Conservation (phyloP, 805 yeast genomes). For the Saccharomyces paradoxus region DNA sequence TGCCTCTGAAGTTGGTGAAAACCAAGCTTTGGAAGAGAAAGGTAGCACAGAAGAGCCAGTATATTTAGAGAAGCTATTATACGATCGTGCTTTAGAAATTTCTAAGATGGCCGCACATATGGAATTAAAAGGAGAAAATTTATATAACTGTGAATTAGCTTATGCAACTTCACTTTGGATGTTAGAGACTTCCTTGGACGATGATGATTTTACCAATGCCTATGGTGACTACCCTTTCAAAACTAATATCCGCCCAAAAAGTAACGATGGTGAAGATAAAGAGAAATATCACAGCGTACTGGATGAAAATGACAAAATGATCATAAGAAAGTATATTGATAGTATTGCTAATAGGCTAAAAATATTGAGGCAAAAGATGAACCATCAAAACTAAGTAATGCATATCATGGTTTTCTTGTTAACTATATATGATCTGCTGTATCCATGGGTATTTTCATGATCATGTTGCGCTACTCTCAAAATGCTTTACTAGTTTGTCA, state of each 20-base stretch:
- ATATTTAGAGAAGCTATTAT: constrained; percentile 76
- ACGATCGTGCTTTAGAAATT: constrained; percentile 90
- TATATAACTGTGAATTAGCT: constrained; percentile 69
- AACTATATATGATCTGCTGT: neutral
- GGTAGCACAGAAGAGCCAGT: constrained; percentile 23
- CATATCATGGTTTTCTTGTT: neutral
- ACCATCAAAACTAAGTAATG: neutral
- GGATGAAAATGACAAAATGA: constrained; percentile 63
- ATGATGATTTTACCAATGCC: constrained; percentile 27
- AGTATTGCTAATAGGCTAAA: constrained; percentile 75
- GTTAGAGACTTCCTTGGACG: constrained; percentile 76
- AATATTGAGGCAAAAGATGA: constrained; percentile 56
- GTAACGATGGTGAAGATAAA: constrained; percentile 43
- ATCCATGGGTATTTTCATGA: neutral
- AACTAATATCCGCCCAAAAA: constrained; percentile 4
- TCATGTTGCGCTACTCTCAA: neutral
- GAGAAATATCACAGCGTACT: constrained; percentile 58
- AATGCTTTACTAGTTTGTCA: neutral
- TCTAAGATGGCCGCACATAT: constrained; percentile 85
- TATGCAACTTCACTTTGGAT: constrained; percentile 93
- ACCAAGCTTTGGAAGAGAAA: constrained; percentile 9
- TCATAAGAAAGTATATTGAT: constrained; percentile 72
- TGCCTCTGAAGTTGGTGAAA: constrained; percentile 5
- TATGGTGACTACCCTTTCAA: constrained; percentile 25
- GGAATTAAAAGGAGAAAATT: constrained; percentile 59